Evolutionary conservation across 192 early-diverging fungal species (phyloP).

Genomic region (Oehlia diaphana): DNA sequence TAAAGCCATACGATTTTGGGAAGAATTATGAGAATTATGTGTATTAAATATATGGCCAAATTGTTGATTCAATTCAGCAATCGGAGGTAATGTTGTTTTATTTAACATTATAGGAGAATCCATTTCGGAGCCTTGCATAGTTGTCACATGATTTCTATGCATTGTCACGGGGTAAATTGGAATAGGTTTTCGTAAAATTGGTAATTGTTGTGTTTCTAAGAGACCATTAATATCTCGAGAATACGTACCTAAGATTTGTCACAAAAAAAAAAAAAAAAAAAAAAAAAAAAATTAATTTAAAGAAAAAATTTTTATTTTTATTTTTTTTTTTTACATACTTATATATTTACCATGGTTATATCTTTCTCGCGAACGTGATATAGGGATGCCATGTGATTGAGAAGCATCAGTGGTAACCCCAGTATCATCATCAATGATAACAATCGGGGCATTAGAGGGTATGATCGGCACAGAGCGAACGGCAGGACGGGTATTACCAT

Average conservation of each 20-base stretch:
- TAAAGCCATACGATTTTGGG: not conserved
- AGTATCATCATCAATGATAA: slow-evolving; percentile 1
- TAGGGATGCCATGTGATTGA: not conserved
- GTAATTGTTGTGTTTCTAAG: not conserved
- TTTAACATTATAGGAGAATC: no score
- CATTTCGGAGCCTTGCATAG: not conserved
- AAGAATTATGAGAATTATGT: no score
- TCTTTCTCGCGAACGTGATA: not conserved
- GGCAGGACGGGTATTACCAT: not conserved
- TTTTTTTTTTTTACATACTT: not conserved
- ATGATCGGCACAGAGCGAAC: not conserved
- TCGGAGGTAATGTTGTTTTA: not conserved
- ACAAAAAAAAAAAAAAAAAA: no score
- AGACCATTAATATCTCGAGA: no score
- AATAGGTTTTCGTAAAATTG: not conserved
- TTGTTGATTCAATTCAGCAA: not conserved
- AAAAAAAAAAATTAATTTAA: not conserved
- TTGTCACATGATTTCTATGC: not conserved
- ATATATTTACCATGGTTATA: no score
- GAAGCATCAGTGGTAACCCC: not conserved
- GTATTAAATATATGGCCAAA: no score
- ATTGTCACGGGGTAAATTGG: not conserved
- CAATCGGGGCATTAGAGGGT: not conserved
- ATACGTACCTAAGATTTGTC: no score
- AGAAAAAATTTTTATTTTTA: not conserved